phyloP scores from a whole-genome alignment of 441 rosid genomes.

The Melastoma candidum region DNA sequence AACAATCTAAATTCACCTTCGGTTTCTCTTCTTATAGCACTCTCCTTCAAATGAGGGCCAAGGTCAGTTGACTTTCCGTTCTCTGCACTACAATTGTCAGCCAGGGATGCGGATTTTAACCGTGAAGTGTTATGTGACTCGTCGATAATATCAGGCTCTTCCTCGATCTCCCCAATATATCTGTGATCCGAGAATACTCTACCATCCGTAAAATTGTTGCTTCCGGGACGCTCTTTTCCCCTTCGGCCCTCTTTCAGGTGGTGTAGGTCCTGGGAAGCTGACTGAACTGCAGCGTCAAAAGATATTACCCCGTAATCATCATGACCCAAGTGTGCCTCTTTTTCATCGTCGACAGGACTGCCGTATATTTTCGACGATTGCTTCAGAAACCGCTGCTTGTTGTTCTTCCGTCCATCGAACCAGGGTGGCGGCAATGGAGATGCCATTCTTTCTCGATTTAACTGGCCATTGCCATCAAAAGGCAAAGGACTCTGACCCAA shows the following conservation, averaged over 20 bases:
- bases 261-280: constrained; percentile 66
- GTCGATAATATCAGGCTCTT: constrained; percentile 26
- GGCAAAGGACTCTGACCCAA: constrained; percentile 93
- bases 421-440: constrained; percentile 77
- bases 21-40: constrained; percentile 93
- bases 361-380: constrained; percentile 55
- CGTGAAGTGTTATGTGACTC: constrained; percentile 16
- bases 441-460: constrained; percentile 42
- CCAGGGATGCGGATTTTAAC: constrained; percentile 17
- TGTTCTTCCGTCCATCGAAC: constrained; percentile 52
- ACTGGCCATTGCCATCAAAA: constrained; percentile 41
- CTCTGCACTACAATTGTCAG: constrained; percentile 18
- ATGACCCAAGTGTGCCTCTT: constrained; percentile 26
- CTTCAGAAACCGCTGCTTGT: constrained; percentile 52
- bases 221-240: constrained; percentile 29
- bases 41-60: constrained; percentile 56
- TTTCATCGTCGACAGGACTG: constrained; percentile 63
- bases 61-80: constrained; percentile 42
- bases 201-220: constrained; percentile 17
- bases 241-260: constrained; percentile 43
- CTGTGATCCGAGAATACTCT: constrained; percentile 19
- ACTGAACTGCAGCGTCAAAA: constrained; percentile 88
- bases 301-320: constrained; percentile 50
- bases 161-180: constrained; percentile 54
- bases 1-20: constrained; percentile 90